A percentile compares a stretch with the other conserved stretches of the same genome.
Evolutionary conservation across 768 basidiomycete species (phyloP).

Genomic region (Kockovaella imperatae): DNA sequence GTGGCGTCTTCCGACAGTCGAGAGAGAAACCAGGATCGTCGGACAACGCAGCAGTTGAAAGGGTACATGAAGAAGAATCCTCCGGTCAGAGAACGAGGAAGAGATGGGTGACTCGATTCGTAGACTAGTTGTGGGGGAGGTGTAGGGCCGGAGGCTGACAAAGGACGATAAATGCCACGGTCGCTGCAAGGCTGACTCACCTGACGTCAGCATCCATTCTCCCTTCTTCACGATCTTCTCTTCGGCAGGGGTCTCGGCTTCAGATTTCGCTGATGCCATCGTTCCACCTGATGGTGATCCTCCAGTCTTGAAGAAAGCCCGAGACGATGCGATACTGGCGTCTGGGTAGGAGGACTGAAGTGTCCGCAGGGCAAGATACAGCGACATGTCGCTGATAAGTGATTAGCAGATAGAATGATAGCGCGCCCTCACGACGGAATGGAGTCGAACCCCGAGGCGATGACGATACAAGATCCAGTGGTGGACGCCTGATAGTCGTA

Average conservation of each 20-base stretch:
- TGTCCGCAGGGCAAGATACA: conserved; percentile 62
- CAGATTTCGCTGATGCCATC: not conserved
- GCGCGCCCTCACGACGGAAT: conserved; percentile 34
- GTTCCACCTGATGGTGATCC: conserved; percentile 24
- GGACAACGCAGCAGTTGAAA: conserved; percentile 51
- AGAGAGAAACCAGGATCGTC: conserved; percentile 55
- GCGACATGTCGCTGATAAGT: conserved; percentile 52
- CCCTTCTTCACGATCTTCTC: conserved; percentile 16
- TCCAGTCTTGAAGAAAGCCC: conserved; percentile 46
- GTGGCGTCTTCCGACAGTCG: conserved; percentile 27
- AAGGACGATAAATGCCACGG: no score
- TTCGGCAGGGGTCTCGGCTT: not conserved
- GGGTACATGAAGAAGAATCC: conserved; percentile 49
- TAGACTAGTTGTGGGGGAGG: conserved; percentile 47
- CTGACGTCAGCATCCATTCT: conserved; percentile 5
- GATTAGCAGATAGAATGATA: not conserved
- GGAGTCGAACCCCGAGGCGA: conserved; percentile 58
- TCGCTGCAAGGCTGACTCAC: not conserved
- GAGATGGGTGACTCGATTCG: conserved; percentile 25
- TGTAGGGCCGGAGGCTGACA: no score
- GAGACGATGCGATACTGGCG: conserved; percentile 54
- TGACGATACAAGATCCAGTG: conserved; percentile 67
- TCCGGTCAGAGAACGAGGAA: conserved; percentile 34
- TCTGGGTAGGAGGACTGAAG: conserved; percentile 49
- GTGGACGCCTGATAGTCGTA: conserved; percentile 65